These are phyloP conservation scores for Butyriboletus regius DNA, from an alignment of 1,284 basidiomycete species.

Conservation along the genomic window DNA sequence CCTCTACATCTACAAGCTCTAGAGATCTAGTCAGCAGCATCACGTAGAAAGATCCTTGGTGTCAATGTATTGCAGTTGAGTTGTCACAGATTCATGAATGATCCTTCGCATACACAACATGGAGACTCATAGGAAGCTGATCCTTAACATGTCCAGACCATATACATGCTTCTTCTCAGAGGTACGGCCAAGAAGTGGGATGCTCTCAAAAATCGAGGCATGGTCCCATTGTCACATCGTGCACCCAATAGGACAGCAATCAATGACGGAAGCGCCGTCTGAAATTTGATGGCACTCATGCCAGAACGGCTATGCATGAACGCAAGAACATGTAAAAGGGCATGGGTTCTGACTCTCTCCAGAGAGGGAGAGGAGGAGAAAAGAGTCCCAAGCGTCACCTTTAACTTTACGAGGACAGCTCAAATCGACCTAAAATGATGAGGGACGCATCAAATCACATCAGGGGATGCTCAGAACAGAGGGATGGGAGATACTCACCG, in stretches of 20 bases:
- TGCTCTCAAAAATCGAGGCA: constrained; percentile 56
- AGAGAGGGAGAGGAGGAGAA: constrained; percentile 26
- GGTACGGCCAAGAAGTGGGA: constrained; percentile 45
- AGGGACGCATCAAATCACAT: no score
- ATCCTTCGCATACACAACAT: neutral
- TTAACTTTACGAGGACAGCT: no score
- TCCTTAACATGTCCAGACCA: constrained; percentile 72
- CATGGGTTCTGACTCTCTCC: constrained; percentile 38
- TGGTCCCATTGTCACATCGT: constrained; percentile 55
- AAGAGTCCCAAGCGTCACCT: constrained; percentile 66
- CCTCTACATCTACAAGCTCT: constrained; percentile 24
- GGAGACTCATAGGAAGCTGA: constrained; percentile 47
- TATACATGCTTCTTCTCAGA: constrained; percentile 56
- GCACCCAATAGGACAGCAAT: constrained; percentile 58
- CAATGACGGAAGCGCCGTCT: constrained; percentile 74
- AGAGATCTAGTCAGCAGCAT: constrained; percentile 1
- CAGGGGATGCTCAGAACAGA: no score
- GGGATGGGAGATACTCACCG: no score
- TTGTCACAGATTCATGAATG: constrained; percentile 34
- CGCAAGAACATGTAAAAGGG: constrained; percentile 62
- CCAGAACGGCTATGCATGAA: constrained; percentile 69
- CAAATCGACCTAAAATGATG: no score
- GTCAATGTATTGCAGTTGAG: constrained; percentile 71
- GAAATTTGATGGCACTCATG: constrained; percentile 69
- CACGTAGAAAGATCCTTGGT: constrained; percentile 53